A percentile compares a stretch with the other conserved stretches of the same genome.
Conservation (phyloP, 192 early-diverging fungal genomes). For the Globomyces pollinis-pini region DNA sequence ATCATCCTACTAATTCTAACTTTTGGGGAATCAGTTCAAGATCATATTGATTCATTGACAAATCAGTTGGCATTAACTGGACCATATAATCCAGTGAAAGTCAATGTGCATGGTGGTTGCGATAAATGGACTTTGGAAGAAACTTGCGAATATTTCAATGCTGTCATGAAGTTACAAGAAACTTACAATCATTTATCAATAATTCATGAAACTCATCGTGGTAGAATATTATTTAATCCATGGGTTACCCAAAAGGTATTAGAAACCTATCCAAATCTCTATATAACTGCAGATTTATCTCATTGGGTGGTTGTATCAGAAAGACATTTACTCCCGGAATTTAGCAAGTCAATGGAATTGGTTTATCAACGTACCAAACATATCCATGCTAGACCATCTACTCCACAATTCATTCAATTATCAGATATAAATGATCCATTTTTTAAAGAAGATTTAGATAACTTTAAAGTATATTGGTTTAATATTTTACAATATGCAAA, state of each 20-base stretch:
- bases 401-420: too few relatives aligned
- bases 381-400: slow-evolving; percentile 19
- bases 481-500: too few relatives aligned
- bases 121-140: slow-evolving; percentile 8
- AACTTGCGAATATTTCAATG: background rate
- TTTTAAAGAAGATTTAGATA: too few relatives aligned
- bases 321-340: slow-evolving; percentile 7
- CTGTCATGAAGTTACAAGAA: background rate
- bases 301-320: slow-evolving; percentile 19
- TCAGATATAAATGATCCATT: too few relatives aligned
- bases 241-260: slow-evolving; percentile 9
- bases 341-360: slow-evolving; percentile 1
- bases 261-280: background rate
- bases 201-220: slow-evolving; percentile 15
- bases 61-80: too few relatives aligned
- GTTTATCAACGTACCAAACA: slow-evolving; percentile 6
- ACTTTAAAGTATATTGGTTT: too few relatives aligned
- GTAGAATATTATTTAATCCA: slow-evolving; percentile 11
- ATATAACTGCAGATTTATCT: slow-evolving; percentile 7
- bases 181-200: background rate
- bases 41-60: too few relatives aligned
- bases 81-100: background rate
- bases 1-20: too few relatives aligned
- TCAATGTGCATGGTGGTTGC: slow-evolving; percentile 11
- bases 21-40: too few relatives aligned